These are phyloP conservation scores for Hypoxylon sp. DNA, from an alignment of 2,329 filamentous ascomycete species.

Conservation along the genomic window DNA sequence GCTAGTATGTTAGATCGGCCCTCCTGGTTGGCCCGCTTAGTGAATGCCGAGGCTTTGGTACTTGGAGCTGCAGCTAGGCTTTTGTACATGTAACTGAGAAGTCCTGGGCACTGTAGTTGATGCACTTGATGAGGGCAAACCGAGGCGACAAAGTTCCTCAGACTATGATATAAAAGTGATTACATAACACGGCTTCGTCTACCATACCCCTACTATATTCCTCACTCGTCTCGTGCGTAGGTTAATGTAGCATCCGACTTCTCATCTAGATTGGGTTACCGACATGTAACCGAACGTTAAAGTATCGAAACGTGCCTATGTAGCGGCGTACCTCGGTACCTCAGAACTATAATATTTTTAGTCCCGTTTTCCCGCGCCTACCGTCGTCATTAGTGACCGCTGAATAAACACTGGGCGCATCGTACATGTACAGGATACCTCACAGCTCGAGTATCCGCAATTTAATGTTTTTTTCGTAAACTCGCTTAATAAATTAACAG, in stretches of 20 bases:
- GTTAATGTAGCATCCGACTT: conserved; percentile 12
- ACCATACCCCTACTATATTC: neutral
- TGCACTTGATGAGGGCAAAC: neutral
- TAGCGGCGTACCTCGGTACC: neutral
- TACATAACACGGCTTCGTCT: neutral
- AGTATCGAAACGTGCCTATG: neutral
- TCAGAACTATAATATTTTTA: conserved; percentile 12
- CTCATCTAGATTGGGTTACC: neutral
- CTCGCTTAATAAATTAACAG: conserved; percentile 28
- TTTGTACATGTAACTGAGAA: neutral
- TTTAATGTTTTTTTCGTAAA: neutral
- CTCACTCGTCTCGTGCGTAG: conserved; percentile 3
- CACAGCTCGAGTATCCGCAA: neutral
- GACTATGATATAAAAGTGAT: neutral
- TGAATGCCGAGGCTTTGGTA: conserved; percentile 25
- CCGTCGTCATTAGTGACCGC: conserved; percentile 10
- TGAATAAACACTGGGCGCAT: conserved; percentile 13
- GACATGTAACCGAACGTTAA: conserved; percentile 17
- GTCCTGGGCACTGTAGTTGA: neutral
- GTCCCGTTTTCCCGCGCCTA: conserved; percentile 15
- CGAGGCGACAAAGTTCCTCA: neutral
- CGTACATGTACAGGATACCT: neutral
- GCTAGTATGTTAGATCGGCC: conserved; percentile 28
- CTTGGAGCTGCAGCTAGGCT: conserved; percentile 1
- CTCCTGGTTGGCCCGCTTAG: conserved; percentile 29